Conservation (phyloP, 1,284 basidiomycete species). For the Neolentinus lepideus region DNA sequence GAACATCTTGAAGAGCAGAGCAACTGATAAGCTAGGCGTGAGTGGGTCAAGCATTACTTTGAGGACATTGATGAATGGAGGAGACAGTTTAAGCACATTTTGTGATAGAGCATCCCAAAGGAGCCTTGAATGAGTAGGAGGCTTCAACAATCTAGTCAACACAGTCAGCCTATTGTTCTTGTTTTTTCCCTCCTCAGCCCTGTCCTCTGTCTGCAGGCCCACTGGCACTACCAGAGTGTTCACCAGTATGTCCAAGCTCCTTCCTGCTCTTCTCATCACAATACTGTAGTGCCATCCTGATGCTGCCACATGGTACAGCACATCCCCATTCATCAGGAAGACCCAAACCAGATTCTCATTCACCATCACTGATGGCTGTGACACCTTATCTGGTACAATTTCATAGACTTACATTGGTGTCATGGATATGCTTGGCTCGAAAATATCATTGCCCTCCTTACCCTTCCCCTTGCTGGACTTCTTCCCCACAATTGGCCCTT, state of each 20-base stretch:
- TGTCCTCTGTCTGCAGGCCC: conserved; percentile 58
- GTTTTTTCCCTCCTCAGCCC: conserved; percentile 63
- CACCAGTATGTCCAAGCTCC: conserved; percentile 83
- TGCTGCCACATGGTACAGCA: conserved; percentile 95
- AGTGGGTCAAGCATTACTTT: conserved; percentile 96
- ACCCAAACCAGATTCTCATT: conserved; percentile 97
- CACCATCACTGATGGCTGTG: conserved; percentile 95
- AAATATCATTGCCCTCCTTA: too few relatives aligned
- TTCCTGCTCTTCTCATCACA: conserved; percentile 68
- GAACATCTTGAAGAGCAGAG: conserved; percentile 74
- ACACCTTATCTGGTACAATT: too few relatives aligned
- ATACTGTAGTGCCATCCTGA: conserved; percentile 85
- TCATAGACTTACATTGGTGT: too few relatives aligned
- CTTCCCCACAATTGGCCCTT: too few relatives aligned
- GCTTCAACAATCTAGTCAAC: conserved; percentile 79
- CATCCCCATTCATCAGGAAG: conserved; percentile 90
- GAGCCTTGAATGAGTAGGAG: conserved; percentile 83
- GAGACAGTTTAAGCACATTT: conserved; percentile 82
- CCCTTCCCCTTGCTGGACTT: too few relatives aligned
- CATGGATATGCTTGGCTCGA: too few relatives aligned
- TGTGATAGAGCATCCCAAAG: conserved; percentile 83
- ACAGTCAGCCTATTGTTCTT: conserved; percentile 78
- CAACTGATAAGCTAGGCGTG: conserved; percentile 77
- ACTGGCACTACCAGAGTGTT: conserved; percentile 94
- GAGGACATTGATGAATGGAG: conserved; percentile 74